Base-by-base conservation (phyloP, 1,284 basidiomycete species). In the Ustilago vetiveriae region DNA sequence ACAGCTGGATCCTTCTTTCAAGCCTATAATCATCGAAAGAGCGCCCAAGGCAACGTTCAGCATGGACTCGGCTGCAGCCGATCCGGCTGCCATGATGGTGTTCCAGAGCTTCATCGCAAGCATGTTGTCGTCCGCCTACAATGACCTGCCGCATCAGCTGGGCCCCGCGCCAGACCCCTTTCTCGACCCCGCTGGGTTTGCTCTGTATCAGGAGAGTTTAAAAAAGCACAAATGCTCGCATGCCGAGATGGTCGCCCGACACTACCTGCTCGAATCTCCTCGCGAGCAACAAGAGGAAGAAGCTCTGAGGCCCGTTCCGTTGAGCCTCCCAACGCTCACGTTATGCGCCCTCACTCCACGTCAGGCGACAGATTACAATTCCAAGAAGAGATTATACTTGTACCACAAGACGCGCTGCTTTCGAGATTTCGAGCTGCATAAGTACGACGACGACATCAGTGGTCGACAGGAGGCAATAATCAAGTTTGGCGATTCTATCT, bases 381-480 rank as follows among this genome's bases (percentile, higher is more conserved):
- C n/a, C 3, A 29, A 27, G 14, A 57, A 49, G 13, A 4, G 0
- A 3, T 41, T 43, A 21, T 65, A 27, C 14, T 7, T 46, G 8
- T 4, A 22, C n/a, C 22, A 65, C 45, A 39, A 54, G 27, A 33
- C 50, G 1, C 62, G 62, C 6, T 21, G 26, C 1, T 45, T 57
- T 16, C 62, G 62, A 10, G 19, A 21, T 29, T 6, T 38, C 21
- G 54, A 57, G 46, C 45, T 65, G 16, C n/a, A 26, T 5, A 29
- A 49, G 37, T 58, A 49, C 36, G 62, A 65, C 24, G 33, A 57
- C 24, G 54, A 65, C 24, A 40, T 58, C 11, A 37, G 23, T 0
- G 62, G 62, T 0, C 30, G 62, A 13, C 45, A 48, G 10, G 50
- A 65, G 24, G 62, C 62, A 10, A 49, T 57, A 4, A 35, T 45